Base-by-base conservation (phyloP, 2,329 filamentous ascomycete species). In the Cytospora chrysosperma region DNA sequence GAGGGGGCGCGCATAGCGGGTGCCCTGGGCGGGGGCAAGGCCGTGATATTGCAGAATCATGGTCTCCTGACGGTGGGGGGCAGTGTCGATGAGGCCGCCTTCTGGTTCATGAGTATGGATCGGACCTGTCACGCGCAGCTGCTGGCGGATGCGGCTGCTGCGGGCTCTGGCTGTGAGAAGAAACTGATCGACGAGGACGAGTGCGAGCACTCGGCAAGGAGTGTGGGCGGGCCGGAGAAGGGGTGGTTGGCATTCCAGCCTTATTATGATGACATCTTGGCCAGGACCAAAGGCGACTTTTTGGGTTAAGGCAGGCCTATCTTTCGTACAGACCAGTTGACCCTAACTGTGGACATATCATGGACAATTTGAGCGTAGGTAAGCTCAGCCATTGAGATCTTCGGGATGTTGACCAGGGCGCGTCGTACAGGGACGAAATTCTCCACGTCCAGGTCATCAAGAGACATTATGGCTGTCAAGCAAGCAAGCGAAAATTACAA, bases 21-120 rank as follows among this genome's bases (percentile, higher is more conserved):
- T 4, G 85, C 88, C 0, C 75, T 92, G 6, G 89, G 88, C 0
- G 67, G 77, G 0, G 83, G 82, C 64, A 89, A 82, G 71, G 87
- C 81, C 1, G 79, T 85, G 68, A 88, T 91, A 37, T 74, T 92
- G 54, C 78, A 86, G 62, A 92, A 92, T 71, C 89, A 92, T 69
- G 89, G 89, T 0, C 74, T 92, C 15, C 69, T 92, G 56, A 91
- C 88, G 0, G 88, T 90, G 0, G 89, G 89, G 0, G 70, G 73
- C 4, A 92, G 88, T 0, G 88, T 92, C 1, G 89, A 92, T 68
- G 89, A 92, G 74, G 89, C 89, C 0, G 88, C 88, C 0, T 91
- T 86, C 72, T 73, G 90, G 61, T 91, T 89, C 72, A 86, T 85
- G 0, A 77, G 87, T 6, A 81, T 91, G 75, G 89, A 92, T 72